These are phyloP conservation scores for Astragalus glycyphyllos DNA, from an alignment of 306 rosid species.

Conservation along the genomic window DNA sequence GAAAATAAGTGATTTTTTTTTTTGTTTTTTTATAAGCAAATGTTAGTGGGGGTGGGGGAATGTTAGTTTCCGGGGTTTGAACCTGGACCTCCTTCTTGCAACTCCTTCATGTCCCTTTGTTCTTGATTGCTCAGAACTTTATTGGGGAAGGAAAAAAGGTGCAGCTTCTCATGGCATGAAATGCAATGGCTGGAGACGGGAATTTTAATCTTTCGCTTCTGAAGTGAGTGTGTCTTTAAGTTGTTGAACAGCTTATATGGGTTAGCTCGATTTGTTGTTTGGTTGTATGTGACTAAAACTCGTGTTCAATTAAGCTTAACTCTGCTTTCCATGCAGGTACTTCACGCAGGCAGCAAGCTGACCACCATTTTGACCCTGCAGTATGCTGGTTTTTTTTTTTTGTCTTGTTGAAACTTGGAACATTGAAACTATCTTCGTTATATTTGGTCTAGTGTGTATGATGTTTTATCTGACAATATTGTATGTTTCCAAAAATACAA, in stretches of 20 bases:
- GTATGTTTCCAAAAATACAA: slow-evolving; percentile 1
- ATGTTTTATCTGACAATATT: slow-evolving; percentile 23
- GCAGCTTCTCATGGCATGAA: slow-evolving; percentile 22
- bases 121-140: slow-evolving; percentile 6
- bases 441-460: slow-evolving; percentile 24
- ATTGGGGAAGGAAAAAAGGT: slow-evolving; percentile 1
- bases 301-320: neutral
- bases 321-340: slow-evolving; percentile 40
- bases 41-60: too few species aligned
- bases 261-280: neutral
- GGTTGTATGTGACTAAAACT: neutral
- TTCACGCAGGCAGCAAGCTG: slow-evolving; percentile 49
- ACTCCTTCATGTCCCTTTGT: too few species aligned
- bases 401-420: slow-evolving; percentile 35
- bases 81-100: too few species aligned
- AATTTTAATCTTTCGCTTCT: neutral
- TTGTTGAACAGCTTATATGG: neutral
- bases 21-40: too few species aligned
- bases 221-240: neutral
- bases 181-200: neutral
- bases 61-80: too few species aligned
- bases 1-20: neutral
- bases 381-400: slow-evolving; percentile 32
- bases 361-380: slow-evolving; percentile 38
- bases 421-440: slow-evolving; percentile 27